Base-by-base conservation (phyloP, 2,329 filamentous ascomycete species). In the Neofusicoccum cordaticola region DNA sequence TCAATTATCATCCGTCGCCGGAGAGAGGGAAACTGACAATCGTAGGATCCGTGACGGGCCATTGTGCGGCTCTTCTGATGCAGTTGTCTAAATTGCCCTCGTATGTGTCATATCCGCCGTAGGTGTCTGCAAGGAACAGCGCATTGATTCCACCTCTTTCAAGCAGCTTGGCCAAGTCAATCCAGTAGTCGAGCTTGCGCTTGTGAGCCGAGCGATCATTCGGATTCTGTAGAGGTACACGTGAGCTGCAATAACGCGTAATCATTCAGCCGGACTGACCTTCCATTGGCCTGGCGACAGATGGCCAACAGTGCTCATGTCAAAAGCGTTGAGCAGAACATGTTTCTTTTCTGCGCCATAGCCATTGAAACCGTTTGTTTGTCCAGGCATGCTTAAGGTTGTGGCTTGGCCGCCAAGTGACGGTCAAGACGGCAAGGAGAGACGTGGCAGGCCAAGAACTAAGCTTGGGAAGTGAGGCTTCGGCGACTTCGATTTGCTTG, bases 201-300 rank as follows among this genome's bases (percentile, higher is more conserved):
- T 90, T 90, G 0, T 83, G 85, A 0, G 84, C 83, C 0, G 86
- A 88, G 65, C 82, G 83, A 71, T 90, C 87, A 15, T 75, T 79
- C 0, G 87, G 86, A 61, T 89, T 87, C 83, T 87, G 68, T 15
- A 2, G 3, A 22, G 31, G 8, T 4, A 35, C 27, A 60, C 27
- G 56, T 51, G 17, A 51, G 57, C 37, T 66, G 5, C 34, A 22
- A 7, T 69, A 17, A 7, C 22, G 8, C 41, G 4, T 11, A 47
- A 41, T 6, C 50, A 17, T 56, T 65, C 17, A 31, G 9, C 39
- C 7, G 17, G 19, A 62, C 39, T 22, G 17, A 85, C 85, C 78
- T 88, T 89, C 88, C 87, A 90, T 75, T 89, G 87, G 0, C 87
- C 87, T 0, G 86, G 86, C 0, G 85, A 86, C 39, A 90, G 71